A percentile compares a stretch with the other conserved stretches of the same genome.
Conservation (phyloP, 2,329 filamentous ascomycete species). For the Dactylonectria macrodidyma region DNA sequence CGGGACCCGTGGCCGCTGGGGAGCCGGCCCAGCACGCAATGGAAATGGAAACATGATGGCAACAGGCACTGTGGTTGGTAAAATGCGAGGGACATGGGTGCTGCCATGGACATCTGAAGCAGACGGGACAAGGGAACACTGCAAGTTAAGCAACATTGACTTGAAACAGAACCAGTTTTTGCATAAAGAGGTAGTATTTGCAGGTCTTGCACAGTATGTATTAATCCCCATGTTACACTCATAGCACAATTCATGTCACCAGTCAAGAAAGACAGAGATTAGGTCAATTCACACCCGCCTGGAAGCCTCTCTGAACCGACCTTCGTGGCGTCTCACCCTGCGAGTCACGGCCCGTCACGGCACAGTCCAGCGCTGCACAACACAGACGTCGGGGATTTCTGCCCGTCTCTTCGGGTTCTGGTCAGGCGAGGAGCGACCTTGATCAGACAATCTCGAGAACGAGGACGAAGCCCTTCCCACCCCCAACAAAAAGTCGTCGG, state of each 20-base stretch:
- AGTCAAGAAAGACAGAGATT: slow-evolving; percentile 7
- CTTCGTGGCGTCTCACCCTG: neutral
- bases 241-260: neutral
- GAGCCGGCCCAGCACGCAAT: slow-evolving; percentile 22
- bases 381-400: slow-evolving; percentile 34
- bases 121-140: neutral
- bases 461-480: neutral
- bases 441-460: slow-evolving; percentile 11
- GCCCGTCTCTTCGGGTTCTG: slow-evolving; percentile 10
- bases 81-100: neutral
- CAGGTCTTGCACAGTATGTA: neutral
- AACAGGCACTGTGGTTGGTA: slow-evolving; percentile 7
- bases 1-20: slow-evolving; percentile 18
- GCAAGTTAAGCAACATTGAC: neutral
- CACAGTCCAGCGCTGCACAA: slow-evolving; percentile 8
- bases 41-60: slow-evolving; percentile 16
- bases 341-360: neutral
- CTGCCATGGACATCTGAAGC: neutral
- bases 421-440: slow-evolving; percentile 26
- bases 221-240: neutral
- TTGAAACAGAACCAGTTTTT: neutral
- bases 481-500: slow-evolving; percentile 31
- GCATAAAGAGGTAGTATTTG: too few species aligned
- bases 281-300: neutral
- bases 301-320: neutral